phyloP scores from a whole-genome alignment of 148 eudicot genomes.

The Dysphania ambrosioides region DNA sequence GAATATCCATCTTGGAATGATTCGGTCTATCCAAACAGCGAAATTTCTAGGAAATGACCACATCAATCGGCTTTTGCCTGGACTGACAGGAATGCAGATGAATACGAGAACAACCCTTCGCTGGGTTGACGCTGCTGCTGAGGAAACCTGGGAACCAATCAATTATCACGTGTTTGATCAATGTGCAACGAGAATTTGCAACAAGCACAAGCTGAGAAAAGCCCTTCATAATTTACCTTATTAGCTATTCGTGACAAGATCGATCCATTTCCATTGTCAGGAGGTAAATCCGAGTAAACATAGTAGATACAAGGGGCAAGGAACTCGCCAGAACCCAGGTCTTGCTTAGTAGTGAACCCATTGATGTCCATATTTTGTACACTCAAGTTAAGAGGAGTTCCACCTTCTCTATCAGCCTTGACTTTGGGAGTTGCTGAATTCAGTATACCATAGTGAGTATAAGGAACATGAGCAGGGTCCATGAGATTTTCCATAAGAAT shows the following conservation, averaged over 20 bases:
- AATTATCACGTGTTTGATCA: slow-evolving; percentile 7
- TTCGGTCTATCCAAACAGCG: slow-evolving; percentile 63
- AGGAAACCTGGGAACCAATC: slow-evolving; percentile 29
- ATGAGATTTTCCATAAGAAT: slow-evolving; percentile 79
- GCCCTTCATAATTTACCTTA: slow-evolving; percentile 29
- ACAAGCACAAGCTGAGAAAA: neutral
- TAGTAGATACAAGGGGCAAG: slow-evolving; percentile 63
- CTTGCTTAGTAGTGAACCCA: slow-evolving; percentile 59
- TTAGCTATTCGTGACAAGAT: slow-evolving; percentile 27
- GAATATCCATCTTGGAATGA: slow-evolving; percentile 77
- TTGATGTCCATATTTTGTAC: slow-evolving; percentile 42
- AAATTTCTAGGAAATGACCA: slow-evolving; percentile 62
- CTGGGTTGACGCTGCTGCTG: neutral
- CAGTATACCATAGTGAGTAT: slow-evolving; percentile 85
- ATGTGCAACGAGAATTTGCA: neutral
- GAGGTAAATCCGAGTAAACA: slow-evolving; percentile 25
- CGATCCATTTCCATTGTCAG: slow-evolving; percentile 31
- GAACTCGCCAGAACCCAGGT: slow-evolving; percentile 37
- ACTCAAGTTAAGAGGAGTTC: slow-evolving; percentile 59
- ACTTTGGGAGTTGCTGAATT: slow-evolving; percentile 19
- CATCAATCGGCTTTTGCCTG: slow-evolving; percentile 81
- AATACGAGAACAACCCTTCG: slow-evolving; percentile 39
- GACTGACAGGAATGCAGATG: slow-evolving; percentile 82
- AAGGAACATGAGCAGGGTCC: slow-evolving; percentile 94
- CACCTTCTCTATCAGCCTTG: slow-evolving; percentile 71